phyloP scores from a whole-genome alignment of 495 filamentous ascomycete genomes.

The Ramalina intermedia region DNA sequence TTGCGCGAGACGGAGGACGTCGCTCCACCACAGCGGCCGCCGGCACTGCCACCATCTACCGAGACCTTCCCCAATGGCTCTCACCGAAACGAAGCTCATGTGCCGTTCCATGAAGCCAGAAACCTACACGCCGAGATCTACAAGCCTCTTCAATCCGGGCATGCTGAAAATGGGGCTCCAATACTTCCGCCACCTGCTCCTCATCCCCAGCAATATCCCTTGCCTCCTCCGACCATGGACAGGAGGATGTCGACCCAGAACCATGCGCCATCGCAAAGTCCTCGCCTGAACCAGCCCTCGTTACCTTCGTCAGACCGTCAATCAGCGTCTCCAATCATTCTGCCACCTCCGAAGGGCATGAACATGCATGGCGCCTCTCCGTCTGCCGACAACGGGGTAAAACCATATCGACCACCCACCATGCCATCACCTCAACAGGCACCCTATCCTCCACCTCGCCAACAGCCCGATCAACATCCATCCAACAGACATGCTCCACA shows the following conservation, averaged over 20 bases:
- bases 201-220: conserved; percentile 4
- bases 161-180: conserved; percentile 8
- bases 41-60: neutral
- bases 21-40: neutral
- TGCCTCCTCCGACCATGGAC: conserved; percentile 5
- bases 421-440: conserved; percentile 12
- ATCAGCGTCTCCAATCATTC: conserved; percentile 15
- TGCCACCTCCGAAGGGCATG: conserved; percentile 16
- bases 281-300: conserved; percentile 7
- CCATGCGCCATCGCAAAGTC: conserved; percentile 10
- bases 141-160: conserved; percentile 4
- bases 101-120: neutral
- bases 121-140: conserved; percentile 1
- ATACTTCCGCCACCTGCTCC: conserved; percentile 11
- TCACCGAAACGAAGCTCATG: neutral
- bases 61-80: neutral
- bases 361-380: conserved; percentile 12
- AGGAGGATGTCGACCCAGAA: conserved; percentile 11
- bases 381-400: conserved; percentile 11
- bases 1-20: conserved; percentile 1
- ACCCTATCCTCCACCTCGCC: conserved; percentile 7
- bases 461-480: conserved; percentile 11
- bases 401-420: conserved; percentile 10
- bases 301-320: conserved; percentile 9
- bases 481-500: neutral